Evolutionary conservation across 1,284 basidiomycete genomes (phyloP), one percentile per base, ranked within the genome.

Genomic region (Cystobasidiaceae sp.): DNA sequence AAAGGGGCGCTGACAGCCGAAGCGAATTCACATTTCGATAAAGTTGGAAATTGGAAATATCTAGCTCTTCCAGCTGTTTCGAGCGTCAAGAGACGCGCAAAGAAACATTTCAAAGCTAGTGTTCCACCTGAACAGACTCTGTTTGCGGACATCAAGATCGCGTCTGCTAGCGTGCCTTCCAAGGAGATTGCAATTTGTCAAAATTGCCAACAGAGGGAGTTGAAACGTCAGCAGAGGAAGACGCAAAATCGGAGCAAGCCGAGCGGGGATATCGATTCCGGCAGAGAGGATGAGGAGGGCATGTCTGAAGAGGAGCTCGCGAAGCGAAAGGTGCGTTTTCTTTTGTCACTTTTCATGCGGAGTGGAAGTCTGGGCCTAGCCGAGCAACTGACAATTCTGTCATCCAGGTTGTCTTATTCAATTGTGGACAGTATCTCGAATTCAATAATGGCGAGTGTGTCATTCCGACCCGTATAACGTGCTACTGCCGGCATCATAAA

Each of bases 401-500:
- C n/a, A 71, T 80, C 8, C 88, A 87, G 55, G 92, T 97, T 69
- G 86, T 96, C 59, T 86, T 96, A 67, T 99, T 98, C 81, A 98
- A 98, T 75, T 97, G 93, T 73, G 84, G 90, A 0, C 90, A 96
- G 72, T 84, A 92, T 59, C 83, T 97, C 54, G 89, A 93, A 72
- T 92, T 98, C 74, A 87, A 86, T 15, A 83, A 86, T 19, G 96
- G 96, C 33, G 89, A 90, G 39, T 87, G 87, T 13, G 83, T 90
- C 19, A 81, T 99, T 17, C 96, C 96, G 2, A 86, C 97, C 51
- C 85, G 96, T 50, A 92, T 99, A 70, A 97, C 96, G 6, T 99
- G 96, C 79, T 99, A 99, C 77, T 98, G 96, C 74, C 87, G 96
- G 56, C 96, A 98, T 80, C 96, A 99, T 78, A 87, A 91, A 68